phyloP scores from a whole-genome alignment of 2,329 filamentous ascomycete species.

The Fusarium multiceps region DNA sequence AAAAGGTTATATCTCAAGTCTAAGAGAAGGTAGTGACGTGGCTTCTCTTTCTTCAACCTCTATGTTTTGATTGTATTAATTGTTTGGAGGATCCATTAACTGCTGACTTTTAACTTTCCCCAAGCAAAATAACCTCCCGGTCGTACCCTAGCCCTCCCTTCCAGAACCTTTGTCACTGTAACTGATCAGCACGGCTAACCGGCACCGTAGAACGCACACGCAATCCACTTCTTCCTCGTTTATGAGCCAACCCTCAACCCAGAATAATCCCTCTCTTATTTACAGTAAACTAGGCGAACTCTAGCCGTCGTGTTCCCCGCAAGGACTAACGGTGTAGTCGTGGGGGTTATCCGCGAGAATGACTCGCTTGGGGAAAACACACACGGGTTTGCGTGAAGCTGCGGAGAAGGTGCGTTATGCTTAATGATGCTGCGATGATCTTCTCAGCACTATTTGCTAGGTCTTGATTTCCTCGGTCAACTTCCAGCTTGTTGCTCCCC shows the following conservation, averaged over 20 bases:
- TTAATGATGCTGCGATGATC: not conserved
- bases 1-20: not conserved
- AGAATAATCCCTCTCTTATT: not conserved
- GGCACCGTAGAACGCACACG: not conserved
- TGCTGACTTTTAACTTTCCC: not conserved
- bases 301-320: not conserved
- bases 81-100: too few relatives aligned
- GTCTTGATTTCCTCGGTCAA: not conserved
- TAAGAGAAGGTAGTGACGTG: too few relatives aligned
- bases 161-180: not conserved
- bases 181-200: slow-evolving; percentile 2
- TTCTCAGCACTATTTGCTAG: not conserved
- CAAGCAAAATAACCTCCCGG: not conserved
- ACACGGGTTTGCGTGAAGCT: not conserved
- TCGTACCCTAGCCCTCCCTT: not conserved
- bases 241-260: not conserved
- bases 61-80: too few relatives aligned
- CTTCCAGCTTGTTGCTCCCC: not conserved
- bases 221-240: not conserved
- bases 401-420: not conserved
- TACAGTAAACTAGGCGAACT: not conserved
- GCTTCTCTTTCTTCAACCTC: too few relatives aligned
- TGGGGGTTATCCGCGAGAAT: not conserved
- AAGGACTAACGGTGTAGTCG: not conserved
- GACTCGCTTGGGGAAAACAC: not conserved